A percentile compares a stretch with the other conserved stretches of the same genome.
Conservation (phyloP, 2,329 filamentous ascomycete genomes). For the Leptographium galeiforme region DNA sequence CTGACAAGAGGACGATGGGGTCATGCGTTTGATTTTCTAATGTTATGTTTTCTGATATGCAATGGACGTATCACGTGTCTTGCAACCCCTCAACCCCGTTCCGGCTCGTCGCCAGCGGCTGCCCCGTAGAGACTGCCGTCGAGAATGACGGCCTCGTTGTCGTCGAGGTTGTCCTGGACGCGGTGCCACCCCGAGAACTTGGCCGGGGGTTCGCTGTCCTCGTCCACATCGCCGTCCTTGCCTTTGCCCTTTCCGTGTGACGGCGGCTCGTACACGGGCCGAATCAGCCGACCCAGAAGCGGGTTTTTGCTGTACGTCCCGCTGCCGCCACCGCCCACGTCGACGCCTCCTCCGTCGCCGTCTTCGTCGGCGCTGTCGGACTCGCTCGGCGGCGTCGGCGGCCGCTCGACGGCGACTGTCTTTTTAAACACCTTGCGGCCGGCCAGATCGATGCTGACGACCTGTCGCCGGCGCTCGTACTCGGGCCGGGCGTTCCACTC, state of each 20-base stretch:
- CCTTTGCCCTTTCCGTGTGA: background rate
- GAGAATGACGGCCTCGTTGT: constrained; percentile 46
- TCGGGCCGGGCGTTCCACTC: constrained; percentile 77
- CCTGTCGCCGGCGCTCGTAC: constrained; percentile 75
- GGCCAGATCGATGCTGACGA: constrained; percentile 73
- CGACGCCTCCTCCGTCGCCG: constrained; percentile 18
- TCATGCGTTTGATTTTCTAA: too few species aligned
- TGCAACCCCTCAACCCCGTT: background rate
- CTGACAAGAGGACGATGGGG: too few species aligned
- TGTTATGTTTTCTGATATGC: background rate
- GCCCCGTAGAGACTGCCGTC: constrained; percentile 37
- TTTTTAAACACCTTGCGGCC: constrained; percentile 63
- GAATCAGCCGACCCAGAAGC: constrained; percentile 47
- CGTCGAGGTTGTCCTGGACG: constrained; percentile 45
- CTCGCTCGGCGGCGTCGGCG: constrained; percentile 31
- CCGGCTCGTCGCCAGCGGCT: background rate
- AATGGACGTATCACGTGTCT: too few species aligned
- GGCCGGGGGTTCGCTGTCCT: constrained; percentile 20
- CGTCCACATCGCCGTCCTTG: background rate
- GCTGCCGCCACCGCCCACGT: constrained; percentile 23
- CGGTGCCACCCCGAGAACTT: constrained; percentile 37
- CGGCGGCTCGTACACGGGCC: constrained; percentile 41
- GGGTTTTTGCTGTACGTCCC: constrained; percentile 59
- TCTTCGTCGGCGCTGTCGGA: constrained; percentile 8
- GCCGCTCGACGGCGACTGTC: constrained; percentile 51